Evolutionary conservation across 768 basidiomycete species (phyloP), one percentile per base, ranked within the genome.

Genomic region (Suillus clintonianus): DNA sequence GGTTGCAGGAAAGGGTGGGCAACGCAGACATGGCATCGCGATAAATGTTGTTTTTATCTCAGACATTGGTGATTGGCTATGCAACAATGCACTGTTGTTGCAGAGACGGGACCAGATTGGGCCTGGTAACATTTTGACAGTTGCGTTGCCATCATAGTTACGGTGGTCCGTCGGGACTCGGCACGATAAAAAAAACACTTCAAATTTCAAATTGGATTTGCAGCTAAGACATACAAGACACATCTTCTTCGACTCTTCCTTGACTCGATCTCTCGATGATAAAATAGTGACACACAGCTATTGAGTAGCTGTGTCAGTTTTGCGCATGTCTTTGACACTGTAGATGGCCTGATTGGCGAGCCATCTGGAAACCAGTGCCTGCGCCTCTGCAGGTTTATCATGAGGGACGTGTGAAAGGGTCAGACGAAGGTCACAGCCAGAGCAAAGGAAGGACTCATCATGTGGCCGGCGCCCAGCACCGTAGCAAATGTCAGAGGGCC

Each of bases 401-500:
- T 85, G 82, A 36, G 88, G 88, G 64, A 89, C 87, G 80, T 88
- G 72, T 68, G 72, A 65, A 51, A 62, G 53, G 50, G 32, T 69
- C 62, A 66, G 67, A 74, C 58, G 70, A 65, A 36, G 32, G 55
- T 41, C 4, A 34, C 56, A 30, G 36, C 62, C 22, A 39, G 42
- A 15, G 7, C 51, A 36, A 36, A 22, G 13, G 61, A 59, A 66
- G 57, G 42, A 72, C 79, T 68, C 45, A 88, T 89, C 88, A 89
- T 89, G 77, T 92, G 91, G n/a, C 91, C 91, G 34, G 89, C 91
- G 5, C 82, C 88, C 51, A 81, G 75, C 42, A 91, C 75, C 0
- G 86, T 89, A 17, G 83, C 85, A 71, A 87, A 90, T 42, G 88
- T 90, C 62, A 94, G 75, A 22, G 83, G 82, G 8, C 81, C 83